Conservation (phyloP, 2,329 filamentous ascomycete species). For the Graphilbum fragrans region DNA sequence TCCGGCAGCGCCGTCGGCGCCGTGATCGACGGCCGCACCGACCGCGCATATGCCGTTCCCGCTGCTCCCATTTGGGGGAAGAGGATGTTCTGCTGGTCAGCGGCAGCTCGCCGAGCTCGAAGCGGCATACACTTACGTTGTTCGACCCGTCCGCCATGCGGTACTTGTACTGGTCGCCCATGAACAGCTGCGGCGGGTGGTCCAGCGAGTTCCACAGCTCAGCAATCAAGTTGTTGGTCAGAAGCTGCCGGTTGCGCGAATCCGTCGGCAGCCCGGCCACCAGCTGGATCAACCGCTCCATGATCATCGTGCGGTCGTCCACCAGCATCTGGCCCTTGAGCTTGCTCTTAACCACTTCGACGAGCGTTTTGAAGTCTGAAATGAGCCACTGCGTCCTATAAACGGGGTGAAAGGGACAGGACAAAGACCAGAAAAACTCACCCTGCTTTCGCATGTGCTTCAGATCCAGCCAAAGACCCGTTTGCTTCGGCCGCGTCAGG, state of each 20-base stretch:
- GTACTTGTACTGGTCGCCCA: conserved; percentile 52
- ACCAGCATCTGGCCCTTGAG: conserved; percentile 48
- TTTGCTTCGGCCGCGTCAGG: conserved; percentile 30
- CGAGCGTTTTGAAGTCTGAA: conserved; percentile 36
- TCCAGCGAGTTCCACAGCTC: conserved; percentile 61
- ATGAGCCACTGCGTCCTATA: no score
- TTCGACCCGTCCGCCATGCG: conserved; percentile 58
- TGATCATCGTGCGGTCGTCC: conserved; percentile 68
- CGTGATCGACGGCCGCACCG: conserved; percentile 44
- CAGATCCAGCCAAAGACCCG: conserved; percentile 43
- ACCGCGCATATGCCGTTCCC: conserved; percentile 54
- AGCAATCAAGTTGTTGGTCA: conserved; percentile 57
- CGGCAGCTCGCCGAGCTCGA: not conserved
- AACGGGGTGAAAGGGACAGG: no score
- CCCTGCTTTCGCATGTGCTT: conserved; percentile 38
- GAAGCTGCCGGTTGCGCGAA: conserved; percentile 46
- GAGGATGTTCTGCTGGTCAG: conserved; percentile 40
- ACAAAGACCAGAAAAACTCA: conserved; percentile 15
- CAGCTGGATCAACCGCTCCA: conserved; percentile 62
- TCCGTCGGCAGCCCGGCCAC: conserved; percentile 51
- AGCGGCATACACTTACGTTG: conserved; percentile 33
- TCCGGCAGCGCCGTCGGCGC: conserved; percentile 57
- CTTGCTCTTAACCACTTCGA: conserved; percentile 48
- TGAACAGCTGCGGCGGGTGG: conserved; percentile 57
- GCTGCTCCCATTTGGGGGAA: conserved; percentile 55